Evolutionary conservation across 1,284 basidiomycete species (phyloP).

Genomic region (Fomes fomentarius): DNA sequence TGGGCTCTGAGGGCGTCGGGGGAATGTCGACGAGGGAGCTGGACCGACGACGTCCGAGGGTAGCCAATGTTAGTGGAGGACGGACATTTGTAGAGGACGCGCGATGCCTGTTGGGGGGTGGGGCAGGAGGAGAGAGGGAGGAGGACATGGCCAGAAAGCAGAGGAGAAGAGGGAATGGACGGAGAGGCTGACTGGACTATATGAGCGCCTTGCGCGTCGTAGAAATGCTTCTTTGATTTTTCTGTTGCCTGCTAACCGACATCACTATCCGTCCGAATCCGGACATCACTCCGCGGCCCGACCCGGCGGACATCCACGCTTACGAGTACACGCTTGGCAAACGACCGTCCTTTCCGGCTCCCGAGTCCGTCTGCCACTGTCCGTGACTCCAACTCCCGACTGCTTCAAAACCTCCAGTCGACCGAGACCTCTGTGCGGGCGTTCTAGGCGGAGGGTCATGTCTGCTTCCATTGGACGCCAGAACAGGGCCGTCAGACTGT

Average conservation of each 20-base stretch:
- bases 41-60: conserved; percentile 57
- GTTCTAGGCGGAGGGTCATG: too few relatives aligned
- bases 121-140: conserved; percentile 32
- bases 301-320: conserved; percentile 13
- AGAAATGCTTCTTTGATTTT: neutral
- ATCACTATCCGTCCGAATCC: conserved; percentile 11
- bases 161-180: conserved; percentile 10
- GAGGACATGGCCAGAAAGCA: conserved; percentile 20
- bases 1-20: conserved; percentile 25
- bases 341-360: neutral
- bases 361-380: neutral
- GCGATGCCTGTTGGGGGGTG: conserved; percentile 49
- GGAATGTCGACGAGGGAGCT: conserved; percentile 41
- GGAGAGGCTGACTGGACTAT: conserved; percentile 11
- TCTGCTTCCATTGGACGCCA: too few relatives aligned
- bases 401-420: neutral
- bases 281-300: conserved; percentile 15
- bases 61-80: conserved; percentile 52
- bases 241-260: conserved; percentile 7
- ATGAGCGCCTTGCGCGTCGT: conserved; percentile 13
- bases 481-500: too few relatives aligned
- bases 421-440: too few relatives aligned
- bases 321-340: conserved; percentile 15
- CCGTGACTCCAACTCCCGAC: neutral
- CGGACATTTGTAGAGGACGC: conserved; percentile 66